Percentiles rank a stretch among this genome's conserved stretches.
phyloP scores from a whole-genome alignment of 805 yeast species.

The Candida sonorensis region DNA sequence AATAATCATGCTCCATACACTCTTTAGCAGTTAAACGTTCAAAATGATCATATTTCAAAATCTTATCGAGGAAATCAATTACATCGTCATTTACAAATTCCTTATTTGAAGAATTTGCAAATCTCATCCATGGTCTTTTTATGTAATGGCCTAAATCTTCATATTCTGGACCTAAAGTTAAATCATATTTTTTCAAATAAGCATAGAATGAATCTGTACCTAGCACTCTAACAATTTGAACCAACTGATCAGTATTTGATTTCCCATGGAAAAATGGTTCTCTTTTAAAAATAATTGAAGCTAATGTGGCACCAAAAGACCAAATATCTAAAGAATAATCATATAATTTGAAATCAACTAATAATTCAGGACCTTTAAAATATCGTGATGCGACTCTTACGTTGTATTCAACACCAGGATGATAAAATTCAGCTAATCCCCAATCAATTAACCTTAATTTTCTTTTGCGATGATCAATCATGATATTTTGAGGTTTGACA shows the following conservation, averaged over 20 bases:
- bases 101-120: conserved; percentile 63
- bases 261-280: conserved; percentile 93
- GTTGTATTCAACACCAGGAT: conserved; percentile 81
- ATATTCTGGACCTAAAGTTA: conserved; percentile 67
- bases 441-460: conserved; percentile 82
- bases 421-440: conserved; percentile 95
- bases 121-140: conserved; percentile 80
- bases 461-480: conserved; percentile 77
- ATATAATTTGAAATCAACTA: conserved; percentile 80
- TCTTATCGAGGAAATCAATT: conserved; percentile 72
- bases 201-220: conserved; percentile 76
- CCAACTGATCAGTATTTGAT: conserved; percentile 84
- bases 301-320: conserved; percentile 92
- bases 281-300: conserved; percentile 81
- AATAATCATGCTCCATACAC: conserved; percentile 66
- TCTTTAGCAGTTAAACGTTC: conserved; percentile 83
- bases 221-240: conserved; percentile 79
- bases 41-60: conserved; percentile 82
- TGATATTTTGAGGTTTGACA: conserved; percentile 92
- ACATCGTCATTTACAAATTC: conserved; percentile 65
- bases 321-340: conserved; percentile 90
- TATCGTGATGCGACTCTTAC: conserved; percentile 92
- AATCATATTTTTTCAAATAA: conserved; percentile 65
- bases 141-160: conserved; percentile 70
- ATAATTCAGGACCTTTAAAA: conserved; percentile 88